These are phyloP conservation scores for Apiospora rasikravindrae DNA, from an alignment of 2,329 filamentous ascomycete genomes.

Conservation along the genomic window DNA sequence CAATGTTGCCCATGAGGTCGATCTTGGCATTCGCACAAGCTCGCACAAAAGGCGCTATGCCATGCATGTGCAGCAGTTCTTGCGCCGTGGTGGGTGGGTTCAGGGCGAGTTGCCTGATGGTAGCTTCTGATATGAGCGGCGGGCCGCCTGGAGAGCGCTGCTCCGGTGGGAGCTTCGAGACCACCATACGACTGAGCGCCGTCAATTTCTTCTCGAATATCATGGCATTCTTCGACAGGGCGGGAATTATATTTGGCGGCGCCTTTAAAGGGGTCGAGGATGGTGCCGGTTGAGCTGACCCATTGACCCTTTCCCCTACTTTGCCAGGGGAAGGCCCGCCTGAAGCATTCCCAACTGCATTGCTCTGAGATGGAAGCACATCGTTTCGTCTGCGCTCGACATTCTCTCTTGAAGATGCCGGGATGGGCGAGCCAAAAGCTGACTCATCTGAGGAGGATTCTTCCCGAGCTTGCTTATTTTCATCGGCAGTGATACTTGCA, in stretches of 20 bases:
- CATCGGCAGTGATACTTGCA: background rate
- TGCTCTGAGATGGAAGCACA: background rate
- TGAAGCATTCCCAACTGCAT: too few species aligned
- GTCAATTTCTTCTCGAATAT: constrained; percentile 13
- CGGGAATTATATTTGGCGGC: background rate
- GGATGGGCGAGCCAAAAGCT: background rate
- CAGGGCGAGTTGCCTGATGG: background rate
- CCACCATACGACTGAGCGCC: constrained; percentile 13
- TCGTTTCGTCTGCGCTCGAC: background rate
- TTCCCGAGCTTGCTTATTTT: background rate
- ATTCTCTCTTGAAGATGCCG: background rate
- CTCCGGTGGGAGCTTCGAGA: constrained; percentile 5
- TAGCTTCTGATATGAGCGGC: background rate
- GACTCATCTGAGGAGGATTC: background rate
- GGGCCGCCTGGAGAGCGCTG: background rate
- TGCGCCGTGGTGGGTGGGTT: background rate
- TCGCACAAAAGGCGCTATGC: background rate
- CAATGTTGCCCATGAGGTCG: constrained; percentile 3
- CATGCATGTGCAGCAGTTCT: background rate
- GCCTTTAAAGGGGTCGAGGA: background rate
- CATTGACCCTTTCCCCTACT: background rate
- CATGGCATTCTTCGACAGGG: background rate
- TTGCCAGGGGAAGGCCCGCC: background rate
- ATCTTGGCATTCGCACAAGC: constrained; percentile 16
- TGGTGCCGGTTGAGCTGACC: background rate